Evolutionary conservation across 768 basidiomycete genomes (phyloP), one percentile per base, ranked within the genome.

Genomic region (Trametopsis cervina): DNA sequence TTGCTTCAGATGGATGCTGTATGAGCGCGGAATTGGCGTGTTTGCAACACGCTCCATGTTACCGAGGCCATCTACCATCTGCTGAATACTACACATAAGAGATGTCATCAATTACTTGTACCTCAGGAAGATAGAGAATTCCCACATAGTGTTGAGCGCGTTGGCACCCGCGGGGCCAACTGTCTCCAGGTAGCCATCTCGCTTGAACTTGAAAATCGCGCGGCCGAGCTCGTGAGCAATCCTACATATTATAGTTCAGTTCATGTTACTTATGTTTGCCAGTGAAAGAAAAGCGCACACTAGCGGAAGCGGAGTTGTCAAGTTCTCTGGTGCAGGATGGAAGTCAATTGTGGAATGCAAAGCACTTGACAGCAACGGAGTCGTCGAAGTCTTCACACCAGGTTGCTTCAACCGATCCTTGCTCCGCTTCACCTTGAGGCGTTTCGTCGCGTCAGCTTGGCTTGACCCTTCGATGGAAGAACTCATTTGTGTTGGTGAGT

Each of bases 1-100:
- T 81, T 97, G 94, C 63, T 95, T 94, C 59, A 95, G 69, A 65
- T 96, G 93, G 50, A 97, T 85, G 35, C 87, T 81, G 57, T 91
- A 89, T 33, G 83, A 83, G 35, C 77, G 67, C 17, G 88, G 89
- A 42, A 91, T 88, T 0, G 85, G 86, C 9, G 89, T 89, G 63
- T 88, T 91, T 13, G 89, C 87, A 27, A 93, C 76, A n/a, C 94
- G 78, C 66, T 97, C 93, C 83, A 96, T 89, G 4, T 74, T 73
- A 13, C 83, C 80, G 57, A 97, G 73, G 62, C 90, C 84, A 57
- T 93, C 89, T 1, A 89, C 83, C 80, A 95, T 84, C 29, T 76
- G 73, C 52, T 86, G 84, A 40, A 92, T 69, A 42, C 88, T 89
- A 54, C 21, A 15, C 23, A 10, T 2, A 24, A 3, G 27, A 38